Percentiles rank a stretch among this genome's conserved stretches.
Conservation (phyloP, 169 alveolate species). For the Perkinsus olseni region DNA sequence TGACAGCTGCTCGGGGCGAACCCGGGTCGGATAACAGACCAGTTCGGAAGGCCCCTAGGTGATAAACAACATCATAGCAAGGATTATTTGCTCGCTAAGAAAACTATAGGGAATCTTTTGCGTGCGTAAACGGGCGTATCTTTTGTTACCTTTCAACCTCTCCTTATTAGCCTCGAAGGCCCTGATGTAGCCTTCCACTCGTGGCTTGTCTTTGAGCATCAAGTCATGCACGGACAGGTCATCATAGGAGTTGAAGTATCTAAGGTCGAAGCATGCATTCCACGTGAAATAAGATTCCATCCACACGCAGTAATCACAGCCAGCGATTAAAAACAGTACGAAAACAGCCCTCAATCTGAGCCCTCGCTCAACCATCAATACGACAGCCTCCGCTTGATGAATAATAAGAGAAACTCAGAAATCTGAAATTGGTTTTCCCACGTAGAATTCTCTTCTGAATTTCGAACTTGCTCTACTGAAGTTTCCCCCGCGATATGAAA, state of each 20-base stretch:
- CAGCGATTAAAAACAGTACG: too few species aligned
- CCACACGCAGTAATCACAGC: too few species aligned
- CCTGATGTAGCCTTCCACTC: constrained; percentile 27
- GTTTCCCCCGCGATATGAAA: too few species aligned
- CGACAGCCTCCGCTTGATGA: too few species aligned
- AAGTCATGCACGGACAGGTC: constrained; percentile 42
- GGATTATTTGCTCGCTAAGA: too few species aligned
- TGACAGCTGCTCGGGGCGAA: neutral
- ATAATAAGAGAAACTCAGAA: neutral
- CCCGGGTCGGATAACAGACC: too few species aligned
- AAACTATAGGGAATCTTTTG: neutral
- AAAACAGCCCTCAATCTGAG: too few species aligned
- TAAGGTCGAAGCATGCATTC: neutral
- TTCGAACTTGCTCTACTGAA: too few species aligned
- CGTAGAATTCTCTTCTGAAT: too few species aligned
- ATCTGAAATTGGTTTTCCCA: neutral
- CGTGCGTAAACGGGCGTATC: neutral
- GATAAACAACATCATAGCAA: neutral
- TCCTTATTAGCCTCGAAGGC: constrained; percentile 27
- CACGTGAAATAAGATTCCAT: too few species aligned
- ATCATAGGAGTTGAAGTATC: constrained; percentile 28
- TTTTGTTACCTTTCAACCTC: neutral
- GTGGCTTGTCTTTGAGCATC: constrained; percentile 45
- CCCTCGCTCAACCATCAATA: too few species aligned
- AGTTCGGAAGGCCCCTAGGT: too few species aligned